Base-by-base conservation (phyloP, 2,329 filamentous ascomycete species). In the Pseudomassariella vexata region DNA sequence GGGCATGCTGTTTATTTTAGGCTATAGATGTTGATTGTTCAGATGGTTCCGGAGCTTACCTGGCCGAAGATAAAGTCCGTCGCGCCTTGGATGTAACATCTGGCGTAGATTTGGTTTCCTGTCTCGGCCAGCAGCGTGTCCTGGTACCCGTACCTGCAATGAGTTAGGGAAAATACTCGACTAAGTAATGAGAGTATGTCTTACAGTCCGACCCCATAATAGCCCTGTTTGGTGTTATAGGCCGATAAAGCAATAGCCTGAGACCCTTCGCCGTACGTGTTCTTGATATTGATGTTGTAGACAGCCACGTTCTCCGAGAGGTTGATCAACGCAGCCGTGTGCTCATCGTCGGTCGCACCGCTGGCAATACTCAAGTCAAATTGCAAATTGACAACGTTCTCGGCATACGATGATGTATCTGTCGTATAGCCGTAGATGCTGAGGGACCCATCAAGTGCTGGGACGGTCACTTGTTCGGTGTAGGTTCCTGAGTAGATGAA, bases 341-440 rank as follows among this genome's bases (percentile, higher is more conserved):
- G n/a, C 39, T 56, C 49, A 37, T 80, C 76, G 40, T 81, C 71
- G 42, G 51, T 65, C 25, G 63, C 39, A 1, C 59, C 59, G 38
- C 65, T 54, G n/a, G 65, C 62, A 36, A 73, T 69, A 41, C 61
- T 63, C 34, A 57, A 54, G 28, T 50, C 54, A 19, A 63, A 57
- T 0, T 59, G 59, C 38, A 71, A 63, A 39, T 68, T 80, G 19
- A 78, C 79, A 18, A 65, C 59, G 57, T 83, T 83, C 34, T 53
- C 55, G 4, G 53, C 41, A 51, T 79, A 80, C 15, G 57, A 56
- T n/a, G 60, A 52, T 3, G 70, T 68, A 39, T 71, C 62, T 24
- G 54, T 47, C 1, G 79, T 81, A 47, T 71, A 70, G 19, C 79
- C 78, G 47, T 76, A 73, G 38, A 77, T 65, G 25, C 65, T 70